Evolutionary conservation across 805 yeast genomes (phyloP), one percentile per base, ranked within the genome.

Genomic region (Candida tibetensis): DNA sequence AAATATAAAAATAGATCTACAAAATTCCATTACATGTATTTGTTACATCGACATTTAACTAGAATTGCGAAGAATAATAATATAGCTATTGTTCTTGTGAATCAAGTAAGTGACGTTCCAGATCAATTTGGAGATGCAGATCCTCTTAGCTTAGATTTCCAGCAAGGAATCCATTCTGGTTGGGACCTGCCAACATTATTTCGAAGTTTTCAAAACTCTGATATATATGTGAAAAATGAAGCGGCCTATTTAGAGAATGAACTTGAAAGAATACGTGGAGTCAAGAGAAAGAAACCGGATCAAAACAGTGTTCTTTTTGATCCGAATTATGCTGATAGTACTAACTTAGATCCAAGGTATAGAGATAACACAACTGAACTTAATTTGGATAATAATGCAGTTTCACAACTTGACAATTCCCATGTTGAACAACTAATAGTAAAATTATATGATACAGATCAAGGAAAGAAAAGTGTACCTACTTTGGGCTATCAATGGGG

Each of bases 401-500:
- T 21, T 10, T 10, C 25, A 7, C 25, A 7, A 7, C 25, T 21
- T 7, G 25, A 21, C 7, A 10, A 21, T 7, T 7, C 9, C 25
- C 25, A 21, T 10, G 25, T 21, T 21, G 9, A 21, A 21, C 29
- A 28, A n/a, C 32, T 34, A 7, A 12, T 34, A 9, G 4, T 28
- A 5, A 34, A 36, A 30, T n/a, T 30, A 17, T 22, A 30, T 15
- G 16, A 23, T 15, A 32, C 28, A 22, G 17, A 26, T 9, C 29
- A 26, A 28, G 46, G 58, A 13, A 56, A 50, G 22, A 46, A 35
- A 22, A 48, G 48, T 13, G 56, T 63, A 1, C 68, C 70, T 1
- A 52, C 65, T 14, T 47, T 64, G 21, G 69, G 69, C 1, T 60
- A 60, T 34, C 51, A 52, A 2, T 64, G 70, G 70, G 42, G 57